phyloP scores from a whole-genome alignment of 2,329 filamentous ascomycete genomes.

The Stromatinia cepivora region DNA sequence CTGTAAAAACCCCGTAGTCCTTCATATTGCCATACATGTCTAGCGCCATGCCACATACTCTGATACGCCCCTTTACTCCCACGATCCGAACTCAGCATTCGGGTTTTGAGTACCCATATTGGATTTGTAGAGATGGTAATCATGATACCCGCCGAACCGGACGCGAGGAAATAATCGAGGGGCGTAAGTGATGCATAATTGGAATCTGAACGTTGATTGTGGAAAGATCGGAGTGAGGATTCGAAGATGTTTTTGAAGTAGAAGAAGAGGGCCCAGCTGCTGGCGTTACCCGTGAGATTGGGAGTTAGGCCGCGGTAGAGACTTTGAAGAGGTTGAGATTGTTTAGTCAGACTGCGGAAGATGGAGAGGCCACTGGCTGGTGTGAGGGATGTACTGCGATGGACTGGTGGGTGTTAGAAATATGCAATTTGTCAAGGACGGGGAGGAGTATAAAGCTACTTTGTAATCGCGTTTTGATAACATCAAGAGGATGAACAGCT shows the following conservation, averaged over 20 bases:
- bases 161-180: constrained; percentile 77
- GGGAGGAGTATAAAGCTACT: constrained; percentile 50
- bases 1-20: constrained; percentile 83
- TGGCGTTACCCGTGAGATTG: constrained; percentile 87
- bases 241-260: constrained; percentile 65
- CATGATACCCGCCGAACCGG: constrained; percentile 66
- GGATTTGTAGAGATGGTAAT: constrained; percentile 89
- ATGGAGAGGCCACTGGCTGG: constrained; percentile 53
- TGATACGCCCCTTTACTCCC: constrained; percentile 76
- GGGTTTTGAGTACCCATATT: constrained; percentile 97
- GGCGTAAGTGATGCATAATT: constrained; percentile 29
- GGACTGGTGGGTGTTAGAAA: constrained; percentile 46
- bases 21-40: constrained; percentile 66
- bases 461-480: constrained; percentile 95
- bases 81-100: constrained; percentile 86
- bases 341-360: constrained; percentile 46
- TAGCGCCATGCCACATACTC: constrained; percentile 70
- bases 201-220: constrained; percentile 27
- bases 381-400: constrained; percentile 48
- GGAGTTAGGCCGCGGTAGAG: constrained; percentile 89
- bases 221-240: constrained; percentile 39
- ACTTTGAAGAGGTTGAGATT: constrained; percentile 61
- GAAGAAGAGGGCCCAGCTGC: constrained; percentile 92
- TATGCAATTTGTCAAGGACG: constrained; percentile 43
- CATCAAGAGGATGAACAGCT: constrained; percentile 86